Evolutionary conservation across 2,329 filamentous ascomycete genomes (phyloP).

Genomic region (Penicillium sp.): DNA sequence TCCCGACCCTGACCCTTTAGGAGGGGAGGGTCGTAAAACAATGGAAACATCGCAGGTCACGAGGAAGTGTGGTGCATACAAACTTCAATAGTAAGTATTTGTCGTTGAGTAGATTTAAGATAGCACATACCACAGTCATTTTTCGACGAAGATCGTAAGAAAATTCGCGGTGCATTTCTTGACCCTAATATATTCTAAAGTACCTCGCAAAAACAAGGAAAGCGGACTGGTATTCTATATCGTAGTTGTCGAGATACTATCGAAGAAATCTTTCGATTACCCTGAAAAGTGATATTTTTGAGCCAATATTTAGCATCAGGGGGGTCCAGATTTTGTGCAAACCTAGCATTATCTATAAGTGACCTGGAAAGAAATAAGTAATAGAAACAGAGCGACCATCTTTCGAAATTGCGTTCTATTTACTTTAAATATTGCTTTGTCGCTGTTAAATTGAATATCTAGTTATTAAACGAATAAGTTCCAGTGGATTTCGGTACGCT

Average conservation of each 20-base stretch:
- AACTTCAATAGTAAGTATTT: slow-evolving; percentile 1
- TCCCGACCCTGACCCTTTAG: no score
- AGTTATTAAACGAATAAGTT: background rate
- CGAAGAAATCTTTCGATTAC: slow-evolving; percentile 11
- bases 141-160: slow-evolving; percentile 1
- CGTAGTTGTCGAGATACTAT: slow-evolving; percentile 9
- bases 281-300: slow-evolving; percentile 5
- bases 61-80: no score
- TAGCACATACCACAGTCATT: background rate
- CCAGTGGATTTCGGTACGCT: background rate
- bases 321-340: background rate
- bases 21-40: no score
- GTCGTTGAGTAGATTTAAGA: background rate
- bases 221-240: slow-evolving; percentile 4
- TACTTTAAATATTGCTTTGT: background rate
- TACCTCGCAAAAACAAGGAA: slow-evolving; percentile 7
- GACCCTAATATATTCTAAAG: slow-evolving; percentile 4
- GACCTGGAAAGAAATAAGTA: background rate
- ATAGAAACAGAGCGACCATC: background rate
- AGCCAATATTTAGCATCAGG: background rate
- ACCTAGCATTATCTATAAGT: background rate
- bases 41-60: no score
- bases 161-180: background rate
- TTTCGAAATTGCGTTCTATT: background rate
- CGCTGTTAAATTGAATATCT: background rate